Evolutionary conservation across 2,329 filamentous ascomycete species (phyloP).

Genomic region (Scytalidium sp.): DNA sequence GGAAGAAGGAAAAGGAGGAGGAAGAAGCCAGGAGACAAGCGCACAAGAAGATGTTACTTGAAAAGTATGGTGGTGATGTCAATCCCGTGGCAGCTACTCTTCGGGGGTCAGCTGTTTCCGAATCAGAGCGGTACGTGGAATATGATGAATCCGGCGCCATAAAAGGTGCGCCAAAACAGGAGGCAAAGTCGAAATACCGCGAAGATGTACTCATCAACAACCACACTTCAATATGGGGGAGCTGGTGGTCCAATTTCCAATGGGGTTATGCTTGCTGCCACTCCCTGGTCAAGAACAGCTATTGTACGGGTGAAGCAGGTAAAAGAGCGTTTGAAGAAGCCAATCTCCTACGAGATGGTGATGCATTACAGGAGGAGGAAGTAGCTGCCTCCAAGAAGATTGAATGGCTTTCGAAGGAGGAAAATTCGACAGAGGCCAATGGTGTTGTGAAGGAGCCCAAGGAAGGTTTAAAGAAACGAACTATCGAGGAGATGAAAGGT

Average conservation of each 20-base stretch:
- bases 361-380: conserved; percentile 31
- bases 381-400: conserved; percentile 17
- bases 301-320: conserved; percentile 91
- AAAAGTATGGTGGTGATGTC: conserved; percentile 77
- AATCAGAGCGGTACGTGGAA: conserved; percentile 86
- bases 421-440: conserved; percentile 25
- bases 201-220: conserved; percentile 90
- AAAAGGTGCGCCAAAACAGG: conserved; percentile 78
- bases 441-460: conserved; percentile 15
- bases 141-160: conserved; percentile 89
- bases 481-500: conserved; percentile 73
- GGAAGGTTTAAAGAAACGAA: conserved; percentile 60
- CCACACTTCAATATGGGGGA: conserved; percentile 90
- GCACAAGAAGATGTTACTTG: conserved; percentile 66
- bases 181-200: conserved; percentile 83
- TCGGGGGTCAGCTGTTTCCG: conserved; percentile 65
- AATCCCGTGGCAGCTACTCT: conserved; percentile 57
- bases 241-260: conserved; percentile 93
- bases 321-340: conserved; percentile 77
- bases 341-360: conserved; percentile 53
- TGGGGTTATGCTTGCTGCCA: conserved; percentile 98
- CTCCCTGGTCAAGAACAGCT: conserved; percentile 91
- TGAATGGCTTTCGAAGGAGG: conserved; percentile 22
- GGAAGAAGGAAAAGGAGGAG: conserved; percentile 77
- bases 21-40: conserved; percentile 65